Evolutionary conservation across 805 yeast species (phyloP).

Genomic region (Schizosaccharomyces japonicus): DNA sequence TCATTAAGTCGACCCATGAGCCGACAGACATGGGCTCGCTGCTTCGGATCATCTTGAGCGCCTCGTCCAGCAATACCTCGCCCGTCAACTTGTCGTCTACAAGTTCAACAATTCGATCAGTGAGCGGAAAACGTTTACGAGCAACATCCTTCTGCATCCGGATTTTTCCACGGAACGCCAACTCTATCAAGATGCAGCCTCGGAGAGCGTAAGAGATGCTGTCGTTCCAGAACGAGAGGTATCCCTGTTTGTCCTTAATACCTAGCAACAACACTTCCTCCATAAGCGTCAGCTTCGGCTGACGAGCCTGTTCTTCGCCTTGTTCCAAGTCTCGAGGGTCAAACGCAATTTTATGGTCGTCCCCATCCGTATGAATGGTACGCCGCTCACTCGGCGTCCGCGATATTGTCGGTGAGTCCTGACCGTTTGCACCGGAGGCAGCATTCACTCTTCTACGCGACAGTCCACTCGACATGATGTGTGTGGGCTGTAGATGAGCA

Average conservation of each 20-base stretch:
- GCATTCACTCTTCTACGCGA: constrained; percentile 4
- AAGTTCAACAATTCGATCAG: constrained; percentile 73
- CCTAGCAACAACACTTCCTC: constrained; percentile 90
- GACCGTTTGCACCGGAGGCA: neutral
- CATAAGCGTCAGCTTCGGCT: constrained; percentile 74
- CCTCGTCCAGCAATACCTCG: constrained; percentile 82
- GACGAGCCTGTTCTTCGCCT: constrained; percentile 21
- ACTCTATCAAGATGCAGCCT: constrained; percentile 77
- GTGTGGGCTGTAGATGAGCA: too few relatives aligned
- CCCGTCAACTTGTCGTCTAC: constrained; percentile 74
- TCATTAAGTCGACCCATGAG: constrained; percentile 78
- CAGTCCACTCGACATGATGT: constrained; percentile 1
- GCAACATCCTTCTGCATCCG: constrained; percentile 79
- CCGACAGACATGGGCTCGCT: constrained; percentile 63
- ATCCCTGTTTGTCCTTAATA: constrained; percentile 77
- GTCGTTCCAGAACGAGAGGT: constrained; percentile 93
- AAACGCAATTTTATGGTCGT: constrained; percentile 46
- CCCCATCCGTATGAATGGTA: constrained; percentile 6
- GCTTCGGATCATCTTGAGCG: constrained; percentile 66
- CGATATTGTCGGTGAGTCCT: neutral
- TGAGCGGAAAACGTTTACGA: constrained; percentile 63
- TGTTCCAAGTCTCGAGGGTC: constrained; percentile 48
- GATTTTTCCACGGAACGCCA: constrained; percentile 76
- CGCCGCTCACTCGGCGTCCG: neutral
- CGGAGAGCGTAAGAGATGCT: constrained; percentile 87